Conservation (phyloP, 2,329 filamentous ascomycete species). For the Botryotinia narcissicola region DNA sequence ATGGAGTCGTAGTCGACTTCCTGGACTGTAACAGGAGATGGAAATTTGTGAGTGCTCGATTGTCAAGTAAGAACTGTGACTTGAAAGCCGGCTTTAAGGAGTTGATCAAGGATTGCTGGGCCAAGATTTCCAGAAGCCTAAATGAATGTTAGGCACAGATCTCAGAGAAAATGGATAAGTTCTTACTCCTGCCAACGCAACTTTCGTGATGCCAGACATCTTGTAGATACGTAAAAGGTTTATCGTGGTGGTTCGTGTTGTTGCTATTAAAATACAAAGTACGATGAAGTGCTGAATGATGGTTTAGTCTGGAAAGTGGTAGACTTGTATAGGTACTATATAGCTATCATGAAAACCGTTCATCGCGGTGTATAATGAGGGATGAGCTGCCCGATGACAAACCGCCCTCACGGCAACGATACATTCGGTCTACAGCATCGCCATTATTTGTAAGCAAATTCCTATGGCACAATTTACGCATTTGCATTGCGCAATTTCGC, state of each 20-base stretch:
- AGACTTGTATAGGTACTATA: not conserved
- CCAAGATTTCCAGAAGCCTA: conserved; percentile 33
- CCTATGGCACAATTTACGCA: not conserved
- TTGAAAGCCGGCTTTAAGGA: conserved; percentile 29
- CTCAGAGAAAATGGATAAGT: not conserved
- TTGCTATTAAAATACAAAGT: not conserved
- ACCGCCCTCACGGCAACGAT: not conserved
- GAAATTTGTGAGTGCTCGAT: conserved; percentile 32
- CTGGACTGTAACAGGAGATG: conserved; percentile 28
- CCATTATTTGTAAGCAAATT: not conserved
- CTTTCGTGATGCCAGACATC: conserved; percentile 31
- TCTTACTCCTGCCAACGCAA: conserved; percentile 30
- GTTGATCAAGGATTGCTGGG: conserved; percentile 29
- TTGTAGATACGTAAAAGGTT: conserved; percentile 13
- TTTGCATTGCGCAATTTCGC: not conserved
- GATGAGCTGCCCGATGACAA: not conserved
- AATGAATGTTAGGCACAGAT: conserved; percentile 1
- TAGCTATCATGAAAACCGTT: not conserved
- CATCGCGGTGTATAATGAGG: not conserved
- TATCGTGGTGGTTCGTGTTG: not conserved
- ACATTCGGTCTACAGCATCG: not conserved
- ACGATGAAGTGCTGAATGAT: not conserved
- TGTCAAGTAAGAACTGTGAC: conserved; percentile 43
- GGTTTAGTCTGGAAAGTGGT: not conserved
- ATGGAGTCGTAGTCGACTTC: conserved; percentile 21